Evolutionary conservation across 768 basidiomycete species (phyloP), one percentile per base, ranked within the genome.

Genomic region (Mycena galopus): DNA sequence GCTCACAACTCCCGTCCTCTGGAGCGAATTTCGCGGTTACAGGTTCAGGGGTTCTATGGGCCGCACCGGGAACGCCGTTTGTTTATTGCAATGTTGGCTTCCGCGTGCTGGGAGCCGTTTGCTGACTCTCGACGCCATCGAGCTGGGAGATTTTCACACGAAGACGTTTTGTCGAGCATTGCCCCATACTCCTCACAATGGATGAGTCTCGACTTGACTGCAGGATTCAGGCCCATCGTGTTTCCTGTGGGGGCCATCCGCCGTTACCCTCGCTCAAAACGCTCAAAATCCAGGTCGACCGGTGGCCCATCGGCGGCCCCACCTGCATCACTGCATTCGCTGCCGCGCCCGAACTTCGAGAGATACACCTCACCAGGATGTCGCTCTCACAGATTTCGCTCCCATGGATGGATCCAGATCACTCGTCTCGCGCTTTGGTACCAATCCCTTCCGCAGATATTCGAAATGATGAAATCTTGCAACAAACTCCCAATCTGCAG

Each of bases 391-490:
- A 50, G 47, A 50, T 50, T 50, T 50, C 47, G 7, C 47, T 50
- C n/a, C 47, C 47, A 23, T 50, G 47, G 47, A 50, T 50, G 47
- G 47, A 50, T 23, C 21, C 47, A 50, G 47, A 50, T 50, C 47
- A 50, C 47, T 50, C 47, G 47, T 12, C 47, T 50, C 47, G 23
- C 47, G 47, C 47, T 50, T 23, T 50, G n/a, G 47, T 50, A 50
- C 23, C 47, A 50, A 50, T 50, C 47, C 47, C 47, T 50, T 25
- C n/a, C 21, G 47, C 47, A 50, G 47, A 50, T 50, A n/a, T 50
- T 50, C 47, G 47, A 50, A n/a, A n/a, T n/a, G n/a, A n/a, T n/a
- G n/a, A n/a, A 50, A 50, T 50, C 47, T 50, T 50, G 47, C 47
- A 23, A n/a, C 47, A 50, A 50, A 50, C 47, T 50, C n/a, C 47